phyloP scores from a whole-genome alignment of 1,284 basidiomycete genomes.

The Papiliotrema nemorosa region DNA sequence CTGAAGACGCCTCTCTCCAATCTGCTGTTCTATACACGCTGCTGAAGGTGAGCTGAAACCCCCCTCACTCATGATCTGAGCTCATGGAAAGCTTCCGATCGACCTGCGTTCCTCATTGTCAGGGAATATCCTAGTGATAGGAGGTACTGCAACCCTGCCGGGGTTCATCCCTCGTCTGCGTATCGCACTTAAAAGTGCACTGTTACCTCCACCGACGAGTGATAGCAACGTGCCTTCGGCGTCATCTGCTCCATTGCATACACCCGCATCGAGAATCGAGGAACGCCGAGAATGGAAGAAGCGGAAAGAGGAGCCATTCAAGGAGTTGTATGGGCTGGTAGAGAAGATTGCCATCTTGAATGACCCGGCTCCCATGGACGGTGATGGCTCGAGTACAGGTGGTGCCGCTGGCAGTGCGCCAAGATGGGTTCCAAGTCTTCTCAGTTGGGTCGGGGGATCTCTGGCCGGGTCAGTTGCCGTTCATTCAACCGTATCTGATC shows the following conservation, averaged over 20 bases:
- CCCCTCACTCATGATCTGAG: neutral
- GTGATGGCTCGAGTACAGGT: conserved; percentile 47
- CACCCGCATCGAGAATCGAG: conserved; percentile 3
- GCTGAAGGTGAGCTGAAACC: conserved; percentile 60
- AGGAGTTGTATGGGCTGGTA: conserved; percentile 63
- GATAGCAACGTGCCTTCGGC: neutral
- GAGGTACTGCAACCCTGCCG: conserved; percentile 86
- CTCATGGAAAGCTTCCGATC: conserved; percentile 62
- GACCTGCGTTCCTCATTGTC: conserved; percentile 79
- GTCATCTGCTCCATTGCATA: conserved; percentile 12
- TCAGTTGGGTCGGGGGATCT: conserved; percentile 91
- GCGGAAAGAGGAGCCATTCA: conserved; percentile 64
- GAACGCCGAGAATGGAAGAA: conserved; percentile 19
- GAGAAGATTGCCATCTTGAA: conserved; percentile 76
- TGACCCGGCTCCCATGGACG: conserved; percentile 56
- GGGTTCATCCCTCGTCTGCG: conserved; percentile 86
- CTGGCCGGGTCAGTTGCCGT: conserved; percentile 68
- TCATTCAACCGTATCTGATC: neutral
- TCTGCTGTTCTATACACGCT: conserved; percentile 74
- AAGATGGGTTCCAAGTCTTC: conserved; percentile 70
- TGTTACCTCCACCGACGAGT: conserved; percentile 52
- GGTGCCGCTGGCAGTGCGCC: conserved; percentile 73
- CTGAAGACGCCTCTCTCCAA: conserved; percentile 74
- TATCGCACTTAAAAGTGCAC: conserved; percentile 62
- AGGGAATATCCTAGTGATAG: conserved; percentile 75